Conservation (phyloP, 495 filamentous ascomycete genomes). For the Xylaria flabelliformis region DNA sequence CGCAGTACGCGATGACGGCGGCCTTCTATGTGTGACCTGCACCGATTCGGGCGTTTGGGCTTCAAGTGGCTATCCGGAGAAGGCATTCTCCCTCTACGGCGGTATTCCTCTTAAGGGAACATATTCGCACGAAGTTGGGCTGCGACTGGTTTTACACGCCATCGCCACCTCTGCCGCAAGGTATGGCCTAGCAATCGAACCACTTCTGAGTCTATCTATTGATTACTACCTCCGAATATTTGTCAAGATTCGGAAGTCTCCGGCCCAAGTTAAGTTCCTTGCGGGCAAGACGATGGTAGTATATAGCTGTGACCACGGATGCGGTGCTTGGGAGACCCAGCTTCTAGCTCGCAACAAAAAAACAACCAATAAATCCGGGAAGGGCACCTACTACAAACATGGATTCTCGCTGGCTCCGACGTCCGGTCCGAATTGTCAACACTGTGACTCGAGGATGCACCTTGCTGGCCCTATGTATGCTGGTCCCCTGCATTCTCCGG, state of each 20-base stretch:
- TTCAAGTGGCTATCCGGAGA: constrained; percentile 90
- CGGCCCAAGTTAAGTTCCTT: constrained; percentile 84
- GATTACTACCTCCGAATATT: constrained; percentile 96
- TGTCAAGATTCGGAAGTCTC: constrained; percentile 77
- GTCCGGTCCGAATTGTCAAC: constrained; percentile 66
- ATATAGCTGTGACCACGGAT: constrained; percentile 88
- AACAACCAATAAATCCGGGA: constrained; percentile 70
- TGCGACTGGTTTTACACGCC: constrained; percentile 82
- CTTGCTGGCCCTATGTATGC: constrained; percentile 93
- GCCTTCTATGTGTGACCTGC: constrained; percentile 92
- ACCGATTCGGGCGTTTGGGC: constrained; percentile 95
- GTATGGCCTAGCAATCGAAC: constrained; percentile 92
- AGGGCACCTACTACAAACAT: constrained; percentile 73
- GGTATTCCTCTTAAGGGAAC: constrained; percentile 82
- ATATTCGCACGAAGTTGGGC: constrained; percentile 86
- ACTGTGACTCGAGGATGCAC: constrained; percentile 88
- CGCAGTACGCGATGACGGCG: constrained; percentile 78
- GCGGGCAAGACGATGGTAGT: constrained; percentile 91
- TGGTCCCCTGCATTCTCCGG: constrained; percentile 82
- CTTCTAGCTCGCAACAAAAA: constrained; percentile 69
- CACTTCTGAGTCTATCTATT: constrained; percentile 87
- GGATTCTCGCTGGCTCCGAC: constrained; percentile 71
- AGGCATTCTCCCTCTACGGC: constrained; percentile 89
- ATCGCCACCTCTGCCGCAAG: constrained; percentile 79
- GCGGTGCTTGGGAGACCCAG: constrained; percentile 85